Conservation (phyloP, 306 rosid genomes). For the Quillaja saponaria region DNA sequence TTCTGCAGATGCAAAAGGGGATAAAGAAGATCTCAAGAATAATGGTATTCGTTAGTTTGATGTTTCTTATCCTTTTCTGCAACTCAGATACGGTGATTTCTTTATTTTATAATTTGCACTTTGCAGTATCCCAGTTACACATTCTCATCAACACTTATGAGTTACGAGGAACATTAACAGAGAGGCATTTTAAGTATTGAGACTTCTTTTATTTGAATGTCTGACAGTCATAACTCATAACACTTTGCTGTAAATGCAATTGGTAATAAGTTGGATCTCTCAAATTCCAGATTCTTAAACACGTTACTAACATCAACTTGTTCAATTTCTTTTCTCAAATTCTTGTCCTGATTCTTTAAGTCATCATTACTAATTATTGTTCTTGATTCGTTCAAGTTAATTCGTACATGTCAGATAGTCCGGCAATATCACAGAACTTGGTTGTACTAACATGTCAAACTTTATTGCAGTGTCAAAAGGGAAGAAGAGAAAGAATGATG, state of each 20-base stretch:
- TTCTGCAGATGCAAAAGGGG: slow-evolving; percentile 68
- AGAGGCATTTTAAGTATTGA: not conserved
- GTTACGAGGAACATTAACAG: not conserved
- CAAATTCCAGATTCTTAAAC: slow-evolving; percentile 11
- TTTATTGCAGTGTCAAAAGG: slow-evolving; percentile 68
- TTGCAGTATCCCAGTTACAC: not conserved
- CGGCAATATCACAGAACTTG: slow-evolving; percentile 1
- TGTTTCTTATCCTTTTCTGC: slow-evolving; percentile 24
- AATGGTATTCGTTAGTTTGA: slow-evolving; percentile 45
- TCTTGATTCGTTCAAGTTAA: slow-evolving; percentile 16
- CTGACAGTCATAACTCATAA: slow-evolving; percentile 18
- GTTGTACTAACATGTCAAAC: slow-evolving; percentile 24
- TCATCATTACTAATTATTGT: not conserved
- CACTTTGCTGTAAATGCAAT: slow-evolving; percentile 8
- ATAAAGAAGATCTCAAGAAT: slow-evolving; percentile 73
- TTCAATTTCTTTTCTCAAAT: not conserved
- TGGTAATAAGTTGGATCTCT: slow-evolving; percentile 21
- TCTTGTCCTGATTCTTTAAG: too few relatives aligned
- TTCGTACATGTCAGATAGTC: slow-evolving; percentile 1
- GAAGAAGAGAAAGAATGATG: slow-evolving; percentile 81
- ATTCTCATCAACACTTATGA: not conserved
- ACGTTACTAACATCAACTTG: not conserved
- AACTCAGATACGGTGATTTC: not conserved
- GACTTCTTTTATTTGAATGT: slow-evolving; percentile 5
- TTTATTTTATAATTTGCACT: not conserved